Evolutionary conservation across 2,329 filamentous ascomycete species (phyloP).

Genomic region (Ceratocystis alfenasii): DNA sequence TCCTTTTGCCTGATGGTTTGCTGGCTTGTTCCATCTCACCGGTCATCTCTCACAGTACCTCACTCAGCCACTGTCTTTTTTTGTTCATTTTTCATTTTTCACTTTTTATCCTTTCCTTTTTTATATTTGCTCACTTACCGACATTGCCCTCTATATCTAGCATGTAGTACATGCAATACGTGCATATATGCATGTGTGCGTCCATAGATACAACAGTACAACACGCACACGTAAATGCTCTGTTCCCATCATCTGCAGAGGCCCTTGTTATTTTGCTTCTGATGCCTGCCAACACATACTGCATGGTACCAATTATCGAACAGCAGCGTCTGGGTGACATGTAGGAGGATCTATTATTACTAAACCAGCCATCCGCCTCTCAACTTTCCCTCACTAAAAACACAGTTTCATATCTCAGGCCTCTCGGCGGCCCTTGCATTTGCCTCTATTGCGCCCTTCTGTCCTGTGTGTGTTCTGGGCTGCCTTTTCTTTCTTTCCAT

Average conservation of each 20-base stretch:
- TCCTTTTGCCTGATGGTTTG: background rate
- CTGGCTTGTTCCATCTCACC: background rate
- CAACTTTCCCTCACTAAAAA: too few relatives aligned
- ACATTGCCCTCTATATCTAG: background rate
- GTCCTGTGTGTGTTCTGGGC: background rate
- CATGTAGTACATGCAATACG: constrained; percentile 8
- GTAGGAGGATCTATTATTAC: background rate
- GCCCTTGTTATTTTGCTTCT: background rate
- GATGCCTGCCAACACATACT: constrained; percentile 8
- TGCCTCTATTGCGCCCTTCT: background rate
- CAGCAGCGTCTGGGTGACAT: background rate
- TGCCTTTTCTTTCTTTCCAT: background rate
- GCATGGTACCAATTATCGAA: background rate
- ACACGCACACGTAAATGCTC: background rate
- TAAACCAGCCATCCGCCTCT: background rate
- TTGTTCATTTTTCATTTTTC: background rate
- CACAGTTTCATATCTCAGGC: background rate
- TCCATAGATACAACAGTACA: background rate
- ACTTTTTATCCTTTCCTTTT: background rate
- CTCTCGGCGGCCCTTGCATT: background rate
- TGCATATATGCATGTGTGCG: background rate
- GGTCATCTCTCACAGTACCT: background rate
- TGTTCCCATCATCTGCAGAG: background rate
- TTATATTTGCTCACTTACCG: background rate
- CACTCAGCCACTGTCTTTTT: background rate